Base-by-base conservation (phyloP, 805 yeast genomes). In the Torulaspora franciscae region DNA sequence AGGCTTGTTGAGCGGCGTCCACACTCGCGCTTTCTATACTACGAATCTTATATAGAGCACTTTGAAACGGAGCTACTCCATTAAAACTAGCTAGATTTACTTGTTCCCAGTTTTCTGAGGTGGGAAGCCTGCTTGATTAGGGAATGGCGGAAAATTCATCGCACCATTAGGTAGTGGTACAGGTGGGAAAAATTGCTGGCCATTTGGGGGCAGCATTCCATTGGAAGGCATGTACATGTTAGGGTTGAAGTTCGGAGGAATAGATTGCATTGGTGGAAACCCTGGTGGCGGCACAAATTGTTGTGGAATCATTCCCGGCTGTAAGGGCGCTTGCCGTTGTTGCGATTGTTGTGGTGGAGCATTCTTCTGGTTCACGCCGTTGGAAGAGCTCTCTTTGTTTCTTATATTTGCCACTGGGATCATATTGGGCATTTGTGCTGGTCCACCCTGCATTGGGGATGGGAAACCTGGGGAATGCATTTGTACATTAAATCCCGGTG, bases 241-340 rank as follows among this genome's bases (percentile, higher is more conserved):
- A 5, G 47, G 52, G 27, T 51, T 46, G 39, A 56, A 51, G 17
- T 56, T 55, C 14, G 60, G 60, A 24, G 61, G 64, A 46, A 55
- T 45, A 9, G 46, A 48, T 40, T 51, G 59, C 56, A 57, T 53
- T 34, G 61, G 62, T 23, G 58, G 53, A 23, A 60, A 54, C 7
- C 62, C 64, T 22, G 67, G 65, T 24, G 66, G 65, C 23, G 59
- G 61, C 34, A 55, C 52, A 37, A 54, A 55, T 19, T 45, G 58
- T 23, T 47, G 59, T 33, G 48, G 59, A 42, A 52, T 42, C 48
- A 43, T 49, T 5, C 46, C 46, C 3, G 48, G 51, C 37, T 43
- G 52, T 29, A 41, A 25, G 7, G 47, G 51, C 24, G 47, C 47
- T 22, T 46, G 48, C 9, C 33, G 47, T 36, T 41, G 43, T 8